Evolutionary conservation across 106 monocot species (phyloP).

Genomic region (Gastrodia elata): DNA sequence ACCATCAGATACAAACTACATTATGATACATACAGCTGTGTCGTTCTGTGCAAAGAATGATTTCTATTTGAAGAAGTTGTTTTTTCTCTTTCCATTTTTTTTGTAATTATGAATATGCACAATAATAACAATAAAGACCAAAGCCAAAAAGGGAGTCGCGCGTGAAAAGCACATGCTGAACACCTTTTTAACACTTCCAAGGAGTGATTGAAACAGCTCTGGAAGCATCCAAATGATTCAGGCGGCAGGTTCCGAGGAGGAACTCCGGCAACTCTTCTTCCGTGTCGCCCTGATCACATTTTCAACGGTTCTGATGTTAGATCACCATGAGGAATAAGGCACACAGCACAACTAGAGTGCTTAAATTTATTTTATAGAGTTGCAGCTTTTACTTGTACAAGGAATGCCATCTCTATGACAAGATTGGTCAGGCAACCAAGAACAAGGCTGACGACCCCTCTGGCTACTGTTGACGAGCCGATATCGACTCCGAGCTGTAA

Average conservation of each 20-base stretch:
- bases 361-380: not conserved
- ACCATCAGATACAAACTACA: no score
- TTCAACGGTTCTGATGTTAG: no score
- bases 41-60: no score
- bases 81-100: no score
- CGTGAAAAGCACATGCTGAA: not conserved
- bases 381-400: slow-evolving; percentile 38
- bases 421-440: slow-evolving; percentile 53
- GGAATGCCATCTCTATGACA: slow-evolving; percentile 69
- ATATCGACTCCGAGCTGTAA: slow-evolving; percentile 49
- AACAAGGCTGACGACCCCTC: slow-evolving; percentile 54
- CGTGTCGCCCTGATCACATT: slow-evolving; percentile 46
- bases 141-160: not conserved
- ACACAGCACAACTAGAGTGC: not conserved
- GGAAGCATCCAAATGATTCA: slow-evolving; percentile 70
- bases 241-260: slow-evolving; percentile 69
- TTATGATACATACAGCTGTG: no score
- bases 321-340: not conserved
- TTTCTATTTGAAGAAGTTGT: no score
- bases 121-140: no score
- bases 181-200: slow-evolving; percentile 10
- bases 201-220: slow-evolving; percentile 35
- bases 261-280: slow-evolving; percentile 76
- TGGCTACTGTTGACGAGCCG: slow-evolving; percentile 57
- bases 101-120: no score